Conservation (phyloP, 2,329 filamentous ascomycete genomes). For the Talaromyces sp. region DNA sequence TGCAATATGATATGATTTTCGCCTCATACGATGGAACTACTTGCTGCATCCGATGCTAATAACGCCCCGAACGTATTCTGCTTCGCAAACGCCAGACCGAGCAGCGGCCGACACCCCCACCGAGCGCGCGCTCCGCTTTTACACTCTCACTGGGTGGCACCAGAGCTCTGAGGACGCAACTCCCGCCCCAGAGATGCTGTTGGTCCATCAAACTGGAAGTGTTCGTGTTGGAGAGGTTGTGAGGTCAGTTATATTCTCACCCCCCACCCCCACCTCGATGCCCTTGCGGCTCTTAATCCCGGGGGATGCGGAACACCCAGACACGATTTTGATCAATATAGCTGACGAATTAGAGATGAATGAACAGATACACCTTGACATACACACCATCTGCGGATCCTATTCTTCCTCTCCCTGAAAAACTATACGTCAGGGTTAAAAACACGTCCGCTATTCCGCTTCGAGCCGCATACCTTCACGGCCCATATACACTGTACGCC, state of each 20-base stretch:
- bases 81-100: conserved; percentile 43
- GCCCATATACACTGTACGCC: conserved; percentile 87
- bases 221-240: conserved; percentile 95
- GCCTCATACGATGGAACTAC: conserved; percentile 24
- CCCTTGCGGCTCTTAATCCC: neutral
- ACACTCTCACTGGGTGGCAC: conserved; percentile 41
- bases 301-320: neutral
- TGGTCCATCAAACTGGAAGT: conserved; percentile 86
- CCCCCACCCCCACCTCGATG: neutral
- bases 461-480: conserved; percentile 93
- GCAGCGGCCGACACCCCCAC: conserved; percentile 22
- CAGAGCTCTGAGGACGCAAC: conserved; percentile 24
- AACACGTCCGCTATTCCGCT: conserved; percentile 90
- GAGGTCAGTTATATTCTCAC: conserved; percentile 60
- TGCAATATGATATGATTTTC: neutral
- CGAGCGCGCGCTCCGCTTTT: conserved; percentile 30
- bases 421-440: conserved; percentile 82
- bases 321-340: neutral
- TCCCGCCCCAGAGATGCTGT: conserved; percentile 66
- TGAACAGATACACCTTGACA: conserved; percentile 71
- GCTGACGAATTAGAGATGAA: conserved; percentile 3
- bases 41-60: conserved; percentile 43
- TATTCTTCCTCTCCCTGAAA: conserved; percentile 80
- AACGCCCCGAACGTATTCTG: conserved; percentile 46
- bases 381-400: conserved; percentile 89